phyloP scores from a whole-genome alignment of 1,284 basidiomycete genomes.

The Microbotryum saponariae region DNA sequence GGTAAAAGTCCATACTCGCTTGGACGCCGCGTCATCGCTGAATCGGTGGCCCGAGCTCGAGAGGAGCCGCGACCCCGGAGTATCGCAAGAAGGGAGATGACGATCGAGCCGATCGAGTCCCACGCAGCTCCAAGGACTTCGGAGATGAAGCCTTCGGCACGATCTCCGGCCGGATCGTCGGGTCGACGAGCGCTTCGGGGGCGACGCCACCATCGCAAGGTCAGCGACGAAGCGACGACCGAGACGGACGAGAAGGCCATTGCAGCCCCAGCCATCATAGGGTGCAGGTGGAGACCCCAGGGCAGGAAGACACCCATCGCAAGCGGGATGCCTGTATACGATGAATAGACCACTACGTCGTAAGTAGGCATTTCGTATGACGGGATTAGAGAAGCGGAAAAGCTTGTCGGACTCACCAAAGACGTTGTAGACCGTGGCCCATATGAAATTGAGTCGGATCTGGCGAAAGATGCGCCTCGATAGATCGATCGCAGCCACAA shows the following conservation, averaged over 20 bases:
- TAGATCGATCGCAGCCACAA: conserved; percentile 89
- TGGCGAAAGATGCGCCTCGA: conserved; percentile 81
- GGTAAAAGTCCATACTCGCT: conserved; percentile 25
- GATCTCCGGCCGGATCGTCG: conserved; percentile 24
- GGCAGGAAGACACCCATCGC: conserved; percentile 97
- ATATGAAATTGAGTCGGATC: conserved; percentile 75
- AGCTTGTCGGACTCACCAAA: conserved; percentile 8
- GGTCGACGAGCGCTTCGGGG: conserved; percentile 24
- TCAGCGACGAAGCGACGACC: conserved; percentile 82
- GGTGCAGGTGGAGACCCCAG: conserved; percentile 84
- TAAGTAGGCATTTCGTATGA: conserved; percentile 42
- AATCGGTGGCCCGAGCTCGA: neutral
- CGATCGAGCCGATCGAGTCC: conserved; percentile 3
- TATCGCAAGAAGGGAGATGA: conserved; percentile 1
- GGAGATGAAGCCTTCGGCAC: conserved; percentile 16
- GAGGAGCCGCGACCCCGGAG: neutral
- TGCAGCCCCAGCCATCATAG: conserved; percentile 94
- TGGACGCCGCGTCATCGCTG: conserved; percentile 6
- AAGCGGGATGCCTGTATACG: conserved; percentile 66
- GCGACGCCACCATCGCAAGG: conserved; percentile 53
- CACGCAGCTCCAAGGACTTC: conserved; percentile 19
- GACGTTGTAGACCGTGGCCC: conserved; percentile 51
- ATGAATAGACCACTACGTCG: conserved; percentile 38
- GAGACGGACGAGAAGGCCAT: conserved; percentile 98
- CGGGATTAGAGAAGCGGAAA: neutral